A percentile compares a stretch with the other conserved stretches of the same genome.
phyloP scores from a whole-genome alignment of 176 grass and related monocot species.

The Puya raimondii region DNA sequence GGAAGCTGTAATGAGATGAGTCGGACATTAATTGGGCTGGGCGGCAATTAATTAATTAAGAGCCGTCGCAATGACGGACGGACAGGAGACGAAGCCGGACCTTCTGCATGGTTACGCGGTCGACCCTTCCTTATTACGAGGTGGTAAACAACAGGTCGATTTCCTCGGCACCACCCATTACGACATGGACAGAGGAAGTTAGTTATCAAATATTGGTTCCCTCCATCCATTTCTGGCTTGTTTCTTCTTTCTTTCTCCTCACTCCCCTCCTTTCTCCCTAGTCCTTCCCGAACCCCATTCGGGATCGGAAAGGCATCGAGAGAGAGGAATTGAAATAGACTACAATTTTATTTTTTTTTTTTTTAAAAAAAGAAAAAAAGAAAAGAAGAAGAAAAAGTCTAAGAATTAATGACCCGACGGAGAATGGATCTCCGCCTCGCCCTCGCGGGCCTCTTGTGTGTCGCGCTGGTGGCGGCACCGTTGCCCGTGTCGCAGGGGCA shows the following conservation, averaged over 20 bases:
- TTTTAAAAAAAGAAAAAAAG: not conserved
- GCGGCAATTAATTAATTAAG: not conserved
- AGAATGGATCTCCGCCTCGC: conserved; percentile 4
- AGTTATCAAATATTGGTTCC: not conserved
- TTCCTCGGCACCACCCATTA: not conserved
- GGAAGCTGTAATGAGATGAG: not conserved
- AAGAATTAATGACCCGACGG: not conserved
- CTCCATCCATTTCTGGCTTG: not conserved
- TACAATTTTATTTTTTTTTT: too few species aligned
- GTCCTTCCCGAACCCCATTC: not conserved
- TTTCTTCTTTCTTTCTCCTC: not conserved
- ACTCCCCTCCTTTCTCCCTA: not conserved
- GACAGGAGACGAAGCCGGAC: not conserved
- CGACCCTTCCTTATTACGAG: not conserved
- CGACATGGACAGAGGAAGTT: not conserved
- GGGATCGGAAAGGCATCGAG: conserved; percentile 3
- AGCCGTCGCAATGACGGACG: not conserved
- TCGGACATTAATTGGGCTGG: not conserved
- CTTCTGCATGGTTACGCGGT: not conserved
- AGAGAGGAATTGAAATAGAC: not conserved
- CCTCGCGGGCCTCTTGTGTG: not conserved
- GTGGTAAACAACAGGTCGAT: not conserved
- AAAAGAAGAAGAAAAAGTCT: not conserved
- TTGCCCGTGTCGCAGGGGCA: not conserved
- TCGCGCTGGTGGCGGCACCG: too few species aligned